Evolutionary conservation across 108 stramenopile species (phyloP).

Genomic region (Stephanodiscus minutulus): DNA sequence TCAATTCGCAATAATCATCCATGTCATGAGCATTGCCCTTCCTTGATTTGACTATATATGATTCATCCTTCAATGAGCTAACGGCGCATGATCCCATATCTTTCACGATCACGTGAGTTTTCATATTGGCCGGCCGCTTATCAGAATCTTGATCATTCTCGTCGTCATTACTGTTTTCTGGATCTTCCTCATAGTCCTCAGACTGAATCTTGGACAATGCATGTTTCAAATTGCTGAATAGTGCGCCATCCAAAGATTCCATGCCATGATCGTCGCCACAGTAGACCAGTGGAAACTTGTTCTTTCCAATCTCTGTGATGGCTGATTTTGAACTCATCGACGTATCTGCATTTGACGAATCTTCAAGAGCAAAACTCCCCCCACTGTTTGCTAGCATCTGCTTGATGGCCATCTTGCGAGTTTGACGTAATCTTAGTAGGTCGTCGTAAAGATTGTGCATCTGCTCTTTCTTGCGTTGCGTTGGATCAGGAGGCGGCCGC

Average conservation of each 20-base stretch:
- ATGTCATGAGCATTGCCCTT: not conserved
- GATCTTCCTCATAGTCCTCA: not conserved
- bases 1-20: not conserved
- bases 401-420: not conserved
- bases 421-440: not conserved
- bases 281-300: not conserved
- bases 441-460: not conserved
- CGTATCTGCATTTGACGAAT: slow-evolving; percentile 1
- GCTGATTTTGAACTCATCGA: slow-evolving; percentile 4
- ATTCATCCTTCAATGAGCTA: slow-evolving; percentile 22
- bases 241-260: slow-evolving; percentile 9
- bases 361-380: not conserved
- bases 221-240: not conserved
- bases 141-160: not conserved
- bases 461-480: not conserved
- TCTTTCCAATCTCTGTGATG: not conserved
- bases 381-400: not conserved
- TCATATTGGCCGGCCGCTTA: slow-evolving; percentile 1
- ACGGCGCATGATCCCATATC: slow-evolving; percentile 24
- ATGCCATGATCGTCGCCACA: not conserved
- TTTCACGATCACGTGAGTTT: slow-evolving; percentile 10
- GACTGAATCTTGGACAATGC: slow-evolving; percentile 2
- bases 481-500: not conserved
- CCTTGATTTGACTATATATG: not conserved
- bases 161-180: not conserved